Evolutionary conservation across 2,329 filamentous ascomycete genomes (phyloP), one percentile per base, ranked within the genome.

Genomic region (Colletotrichum phormii): DNA sequence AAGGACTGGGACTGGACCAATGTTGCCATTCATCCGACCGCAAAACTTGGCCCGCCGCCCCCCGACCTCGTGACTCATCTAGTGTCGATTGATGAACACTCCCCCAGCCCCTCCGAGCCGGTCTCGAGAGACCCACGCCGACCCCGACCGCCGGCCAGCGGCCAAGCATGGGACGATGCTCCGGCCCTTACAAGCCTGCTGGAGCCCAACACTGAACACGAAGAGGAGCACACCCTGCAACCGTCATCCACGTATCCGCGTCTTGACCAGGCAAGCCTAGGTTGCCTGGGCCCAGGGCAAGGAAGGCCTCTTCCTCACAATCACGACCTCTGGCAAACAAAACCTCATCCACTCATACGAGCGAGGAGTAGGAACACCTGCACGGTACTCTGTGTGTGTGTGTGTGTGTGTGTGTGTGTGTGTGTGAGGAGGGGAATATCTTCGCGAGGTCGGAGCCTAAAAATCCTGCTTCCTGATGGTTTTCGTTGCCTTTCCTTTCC

Each of bases 391-490:
- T n/a, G n/a, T n/a, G n/a, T n/a, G n/a, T n/a, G n/a, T n/a, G n/a
- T n/a, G n/a, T n/a, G n/a, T n/a, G n/a, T n/a, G n/a, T n/a, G n/a
- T n/a, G n/a, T 42, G 37, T 15, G 15, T 26, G 26, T 26, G 26
- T 42, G 13, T 15, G 15, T 9, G 42, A 49, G 42, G 42, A n/a
- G 15, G 42, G 42, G 18, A n/a, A n/a, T 18, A 9, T n/a, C 18
- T 49, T 49, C 53, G 22, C 64, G 65, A 35, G 65, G 70, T 64
- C 59, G 70, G 53, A 64, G 70, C 70, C 70, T 74, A 70, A 61
- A 15, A 49, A 70, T 68, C 72, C 71, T 72, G 57, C 71, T 64
- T 74, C 72, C 66, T 73, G 64, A 55, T 49, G 57, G 18, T 49
- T 18, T 49, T 46, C 22, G 42, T 33, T 37, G 35, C n/a, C 2